Evolutionary conservation across 2,329 filamentous ascomycete genomes (phyloP).

Genomic region (Canariomyces notabilis): DNA sequence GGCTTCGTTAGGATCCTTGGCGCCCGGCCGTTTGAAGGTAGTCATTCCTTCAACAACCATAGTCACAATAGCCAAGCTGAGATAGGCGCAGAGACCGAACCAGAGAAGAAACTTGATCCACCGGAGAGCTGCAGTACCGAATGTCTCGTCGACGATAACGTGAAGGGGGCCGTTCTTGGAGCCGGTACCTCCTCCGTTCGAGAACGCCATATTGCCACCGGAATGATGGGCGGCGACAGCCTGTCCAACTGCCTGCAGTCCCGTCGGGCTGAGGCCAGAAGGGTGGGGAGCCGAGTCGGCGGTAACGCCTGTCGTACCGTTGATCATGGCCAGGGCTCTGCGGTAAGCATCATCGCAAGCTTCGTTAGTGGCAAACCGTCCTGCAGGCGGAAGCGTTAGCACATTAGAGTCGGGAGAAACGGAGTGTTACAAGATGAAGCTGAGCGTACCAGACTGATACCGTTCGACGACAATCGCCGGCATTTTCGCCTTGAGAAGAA

Average conservation of each 20-base stretch:
- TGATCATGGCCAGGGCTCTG: constrained; percentile 57
- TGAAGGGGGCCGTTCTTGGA: constrained; percentile 83
- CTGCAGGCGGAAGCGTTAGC: constrained; percentile 10
- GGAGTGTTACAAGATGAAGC: no score
- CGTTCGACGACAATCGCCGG: constrained; percentile 87
- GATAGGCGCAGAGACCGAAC: constrained; percentile 74
- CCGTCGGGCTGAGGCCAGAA: constrained; percentile 49
- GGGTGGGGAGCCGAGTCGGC: constrained; percentile 30
- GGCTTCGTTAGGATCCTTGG: constrained; percentile 72
- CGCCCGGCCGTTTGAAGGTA: constrained; percentile 71
- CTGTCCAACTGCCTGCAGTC: constrained; percentile 75
- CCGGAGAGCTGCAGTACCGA: constrained; percentile 73
- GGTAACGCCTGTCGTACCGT: constrained; percentile 19
- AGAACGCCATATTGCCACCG: constrained; percentile 59
- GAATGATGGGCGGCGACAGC: constrained; percentile 68
- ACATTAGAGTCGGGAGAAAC: neutral
- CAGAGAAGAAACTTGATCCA: constrained; percentile 84
- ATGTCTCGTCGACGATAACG: constrained; percentile 89
- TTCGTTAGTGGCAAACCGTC: constrained; percentile 72
- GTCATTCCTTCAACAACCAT: constrained; percentile 79
- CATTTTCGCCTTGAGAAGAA: constrained; percentile 86
- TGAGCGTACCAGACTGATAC: constrained; percentile 63
- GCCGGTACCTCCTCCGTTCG: constrained; percentile 57
- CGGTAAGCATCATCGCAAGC: constrained; percentile 74
- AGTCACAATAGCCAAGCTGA: constrained; percentile 72